A percentile compares a stretch with the other conserved stretches of the same genome.
These are phyloP conservation scores for Cornus kousa DNA, from an alignment of 148 eudicot genomes.

Conservation along the genomic window DNA sequence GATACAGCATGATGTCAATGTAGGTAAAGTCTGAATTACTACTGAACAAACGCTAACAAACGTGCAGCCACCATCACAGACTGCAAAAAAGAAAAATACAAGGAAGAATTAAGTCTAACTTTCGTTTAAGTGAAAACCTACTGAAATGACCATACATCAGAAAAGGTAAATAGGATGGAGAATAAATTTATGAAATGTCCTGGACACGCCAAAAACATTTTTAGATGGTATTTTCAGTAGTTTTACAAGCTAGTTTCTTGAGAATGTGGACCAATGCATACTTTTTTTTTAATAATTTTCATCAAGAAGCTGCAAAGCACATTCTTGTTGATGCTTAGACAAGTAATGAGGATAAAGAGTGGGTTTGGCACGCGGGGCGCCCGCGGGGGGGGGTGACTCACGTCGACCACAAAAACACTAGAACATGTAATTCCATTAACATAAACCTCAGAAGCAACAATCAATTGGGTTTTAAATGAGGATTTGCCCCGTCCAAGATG, in stretches of 20 bases:
- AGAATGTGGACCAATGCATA: no score
- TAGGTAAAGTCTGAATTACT: constrained; percentile 11
- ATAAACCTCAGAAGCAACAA: background rate
- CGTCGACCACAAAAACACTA: background rate
- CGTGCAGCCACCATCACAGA: background rate
- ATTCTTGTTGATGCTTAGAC: no score
- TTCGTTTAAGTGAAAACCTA: background rate
- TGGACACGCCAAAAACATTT: no score
- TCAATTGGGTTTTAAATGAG: background rate
- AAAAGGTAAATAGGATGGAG: background rate
- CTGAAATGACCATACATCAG: background rate
- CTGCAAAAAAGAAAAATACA: background rate
- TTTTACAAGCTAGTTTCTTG: no score
- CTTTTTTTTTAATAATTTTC: no score
- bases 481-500: background rate
- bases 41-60: background rate
- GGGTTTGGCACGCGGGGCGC: no score
- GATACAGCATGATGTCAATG: constrained; percentile 17
- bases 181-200: background rate
- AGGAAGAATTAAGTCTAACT: background rate
- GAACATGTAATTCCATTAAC: no score
- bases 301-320: no score
- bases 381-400: background rate
- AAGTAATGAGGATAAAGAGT: no score
- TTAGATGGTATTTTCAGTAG: no score